phyloP scores from a whole-genome alignment of 177 flowering plant genomes.

The Telopea speciosissima region DNA sequence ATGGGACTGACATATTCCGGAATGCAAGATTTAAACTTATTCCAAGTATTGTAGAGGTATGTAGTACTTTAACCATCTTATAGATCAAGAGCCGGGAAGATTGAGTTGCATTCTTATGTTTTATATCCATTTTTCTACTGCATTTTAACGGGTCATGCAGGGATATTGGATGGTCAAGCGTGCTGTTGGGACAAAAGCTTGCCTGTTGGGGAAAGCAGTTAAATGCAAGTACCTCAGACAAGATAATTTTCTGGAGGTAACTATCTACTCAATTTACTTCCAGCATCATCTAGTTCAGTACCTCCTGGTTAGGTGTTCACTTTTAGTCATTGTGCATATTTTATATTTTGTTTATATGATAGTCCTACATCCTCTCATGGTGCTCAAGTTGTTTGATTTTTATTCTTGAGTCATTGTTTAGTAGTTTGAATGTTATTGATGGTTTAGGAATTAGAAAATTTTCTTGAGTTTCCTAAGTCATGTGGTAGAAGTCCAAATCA shows the following conservation, averaged over 20 bases:
- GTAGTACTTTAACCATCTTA: constrained; percentile 1
- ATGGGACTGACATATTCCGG: constrained; percentile 78
- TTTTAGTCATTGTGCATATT: background rate
- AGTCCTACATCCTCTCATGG: too few relatives aligned
- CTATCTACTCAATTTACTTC: background rate
- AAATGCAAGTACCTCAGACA: constrained; percentile 89
- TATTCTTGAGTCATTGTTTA: background rate
- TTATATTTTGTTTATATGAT: too few relatives aligned
- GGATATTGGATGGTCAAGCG: constrained; percentile 99
- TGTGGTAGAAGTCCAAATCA: too few relatives aligned
- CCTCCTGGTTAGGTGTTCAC: background rate
- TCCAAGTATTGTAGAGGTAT: constrained; percentile 90
- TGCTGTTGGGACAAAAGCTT: constrained; percentile 95
- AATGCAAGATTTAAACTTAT: constrained; percentile 88
- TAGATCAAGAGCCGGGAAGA: background rate
- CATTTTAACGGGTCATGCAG: constrained; percentile 26
- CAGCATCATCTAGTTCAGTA: background rate
- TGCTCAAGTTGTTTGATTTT: background rate
- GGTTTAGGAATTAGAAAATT: too few relatives aligned
- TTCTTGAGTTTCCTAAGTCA: too few relatives aligned
- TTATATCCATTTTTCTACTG: constrained; percentile 7
- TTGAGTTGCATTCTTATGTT: background rate
- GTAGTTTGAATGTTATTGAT: background rate
- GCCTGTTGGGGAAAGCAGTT: constrained; percentile 91
- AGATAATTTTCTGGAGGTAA: constrained; percentile 91